Evolutionary conservation across 179 eudicot species (phyloP).

Genomic region (Gypsophila paniculata): DNA sequence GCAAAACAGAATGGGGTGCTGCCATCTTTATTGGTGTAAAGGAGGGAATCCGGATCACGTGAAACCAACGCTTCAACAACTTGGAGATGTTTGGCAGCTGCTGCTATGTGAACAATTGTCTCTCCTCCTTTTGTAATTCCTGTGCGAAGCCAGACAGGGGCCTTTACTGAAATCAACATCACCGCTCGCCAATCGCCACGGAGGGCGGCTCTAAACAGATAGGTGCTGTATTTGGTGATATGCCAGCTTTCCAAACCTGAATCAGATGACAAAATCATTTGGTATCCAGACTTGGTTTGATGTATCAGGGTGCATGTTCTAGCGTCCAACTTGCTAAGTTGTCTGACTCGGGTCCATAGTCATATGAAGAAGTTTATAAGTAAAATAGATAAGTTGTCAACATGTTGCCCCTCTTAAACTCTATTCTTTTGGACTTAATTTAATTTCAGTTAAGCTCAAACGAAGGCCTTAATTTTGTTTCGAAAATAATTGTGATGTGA

Average conservation of each 20-base stretch:
- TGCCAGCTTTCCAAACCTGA: not conserved
- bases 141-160: conserved; percentile 20
- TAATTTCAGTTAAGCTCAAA: no score
- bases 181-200: not conserved
- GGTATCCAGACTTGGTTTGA: no score
- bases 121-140: conserved; percentile 27
- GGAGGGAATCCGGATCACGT: conserved; percentile 5
- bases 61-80: conserved; percentile 18
- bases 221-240: not conserved
- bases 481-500: no score
- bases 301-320: no score
- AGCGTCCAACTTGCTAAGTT: no score
- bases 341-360: no score
- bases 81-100: conserved; percentile 22
- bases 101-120: conserved; percentile 32
- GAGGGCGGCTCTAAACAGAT: conserved; percentile 8
- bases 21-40: conserved; percentile 24
- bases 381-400: no score
- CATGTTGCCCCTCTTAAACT: no score
- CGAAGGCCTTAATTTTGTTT: no score
- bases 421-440: no score
- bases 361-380: no score
- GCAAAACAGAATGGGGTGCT: conserved; percentile 31
- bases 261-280: not conserved
- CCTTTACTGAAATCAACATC: not conserved